Conservation (phyloP, 1,284 basidiomycete species). For the Tilletiopsis washingtonensis region DNA sequence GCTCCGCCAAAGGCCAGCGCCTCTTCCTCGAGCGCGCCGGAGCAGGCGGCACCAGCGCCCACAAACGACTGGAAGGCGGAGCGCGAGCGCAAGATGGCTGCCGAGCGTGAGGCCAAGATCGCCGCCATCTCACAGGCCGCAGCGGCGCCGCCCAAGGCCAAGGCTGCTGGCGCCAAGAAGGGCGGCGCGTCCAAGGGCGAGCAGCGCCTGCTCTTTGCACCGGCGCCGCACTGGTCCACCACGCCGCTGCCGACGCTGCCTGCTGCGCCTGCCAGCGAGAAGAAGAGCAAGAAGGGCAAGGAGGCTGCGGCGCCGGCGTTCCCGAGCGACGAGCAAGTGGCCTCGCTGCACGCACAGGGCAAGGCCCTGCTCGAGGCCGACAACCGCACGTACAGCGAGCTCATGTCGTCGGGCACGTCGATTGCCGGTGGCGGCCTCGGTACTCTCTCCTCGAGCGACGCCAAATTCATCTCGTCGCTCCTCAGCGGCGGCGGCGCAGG, state of each 20-base stretch:
- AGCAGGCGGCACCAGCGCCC: not conserved
- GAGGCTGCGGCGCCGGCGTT: not conserved
- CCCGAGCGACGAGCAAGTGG: constrained; percentile 12
- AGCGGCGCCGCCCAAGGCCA: constrained; percentile 2
- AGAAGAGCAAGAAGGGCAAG: too few species aligned
- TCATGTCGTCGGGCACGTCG: constrained; percentile 33
- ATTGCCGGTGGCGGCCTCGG: constrained; percentile 29
- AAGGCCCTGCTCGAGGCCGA: constrained; percentile 28
- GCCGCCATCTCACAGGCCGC: not conserved
- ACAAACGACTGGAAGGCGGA: not conserved
- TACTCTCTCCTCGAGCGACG: constrained; percentile 35
- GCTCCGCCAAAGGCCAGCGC: too few species aligned
- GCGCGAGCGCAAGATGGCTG: not conserved
- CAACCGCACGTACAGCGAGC: constrained; percentile 25
- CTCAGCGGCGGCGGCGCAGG: constrained; percentile 10
- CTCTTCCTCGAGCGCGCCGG: too few species aligned
- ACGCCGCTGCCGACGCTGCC: constrained; percentile 18
- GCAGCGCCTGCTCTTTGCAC: constrained; percentile 22
- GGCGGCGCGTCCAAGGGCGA: constrained; percentile 5
- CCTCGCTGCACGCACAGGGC: constrained; percentile 27
- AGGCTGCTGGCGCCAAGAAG: constrained; percentile 7
- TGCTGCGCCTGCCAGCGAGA: too few species aligned
- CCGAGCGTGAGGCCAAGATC: constrained; percentile 2
- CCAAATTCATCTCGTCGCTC: constrained; percentile 42
- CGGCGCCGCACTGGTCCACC: constrained; percentile 25